Evolutionary conservation across 2,329 filamentous ascomycete species (phyloP), one percentile per base, ranked within the genome.

Genomic region (Acarospora socialis): DNA sequence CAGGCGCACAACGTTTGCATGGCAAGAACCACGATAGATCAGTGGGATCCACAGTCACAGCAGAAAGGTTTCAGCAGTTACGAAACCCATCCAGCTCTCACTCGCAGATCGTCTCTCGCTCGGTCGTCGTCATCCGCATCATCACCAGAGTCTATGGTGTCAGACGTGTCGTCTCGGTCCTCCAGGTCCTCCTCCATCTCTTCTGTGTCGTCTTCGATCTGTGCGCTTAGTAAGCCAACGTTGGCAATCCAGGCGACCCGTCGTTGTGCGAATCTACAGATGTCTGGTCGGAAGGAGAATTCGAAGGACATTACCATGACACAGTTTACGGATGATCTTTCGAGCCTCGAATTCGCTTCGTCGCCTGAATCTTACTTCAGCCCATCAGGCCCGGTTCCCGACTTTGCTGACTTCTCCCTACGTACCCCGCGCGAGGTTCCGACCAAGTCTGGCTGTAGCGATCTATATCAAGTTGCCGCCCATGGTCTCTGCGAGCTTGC

Each of bases 71-170:
- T 48, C 45, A 54, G 51, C 39, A 57, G 54, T 38, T 50, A 54
- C 40, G 63, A 68, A 45, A 57, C 59, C 12, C 63, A 63, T 40
- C 61, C 62, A 51, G 43, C 57, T 51, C 37, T 65, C 59, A 43
- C 53, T 57, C 56, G 64, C 36, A 61, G 50, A 45, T 63, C 47
- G 12, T 68, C 63, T 37, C 51, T 63, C 40, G 60, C 61, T 35
- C 65, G 58, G 34, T 64, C 65, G 14, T 59, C 61, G 16, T 71
- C 68, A 3, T 67, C 61, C 26, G 52, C 52, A 13, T 67, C 62
- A 6, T 69, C 64, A 25, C 71, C 72, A n/a, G 70, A 74, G 41
- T 75, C 71, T 20, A 70, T 74, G 64, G 53, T 73, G 21, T 73
- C 70, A 17, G 71, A 76, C 48, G 60, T 60, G 33, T 70, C 67